These are phyloP conservation scores for Metarhizium album DNA, from an alignment of 2,329 filamentous ascomycete genomes.

Conservation along the genomic window DNA sequence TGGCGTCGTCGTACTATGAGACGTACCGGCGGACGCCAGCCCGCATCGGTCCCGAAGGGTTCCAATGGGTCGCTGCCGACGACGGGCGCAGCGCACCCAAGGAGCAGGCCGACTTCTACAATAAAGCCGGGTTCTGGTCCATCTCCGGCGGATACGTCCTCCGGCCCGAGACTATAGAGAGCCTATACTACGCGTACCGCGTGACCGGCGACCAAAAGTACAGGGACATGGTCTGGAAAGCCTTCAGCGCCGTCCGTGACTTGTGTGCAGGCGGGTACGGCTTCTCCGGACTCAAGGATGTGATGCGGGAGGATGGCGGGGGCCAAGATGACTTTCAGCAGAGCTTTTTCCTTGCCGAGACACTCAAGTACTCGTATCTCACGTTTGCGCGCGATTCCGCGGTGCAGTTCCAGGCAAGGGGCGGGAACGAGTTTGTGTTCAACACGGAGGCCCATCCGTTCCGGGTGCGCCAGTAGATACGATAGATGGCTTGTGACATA, in stretches of 20 bases:
- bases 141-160: conserved; percentile 45
- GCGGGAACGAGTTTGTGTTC: conserved; percentile 34
- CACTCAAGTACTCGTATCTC: conserved; percentile 74
- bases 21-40: conserved; percentile 64
- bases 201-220: conserved; percentile 65
- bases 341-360: conserved; percentile 81
- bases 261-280: conserved; percentile 55
- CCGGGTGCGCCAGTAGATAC: conserved; percentile 11
- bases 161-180: conserved; percentile 74
- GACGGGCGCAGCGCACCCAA: conserved; percentile 31
- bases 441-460: conserved; percentile 41
- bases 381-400: conserved; percentile 51
- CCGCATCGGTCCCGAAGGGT: conserved; percentile 65
- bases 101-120: conserved; percentile 58
- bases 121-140: conserved; percentile 30
- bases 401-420: conserved; percentile 40
- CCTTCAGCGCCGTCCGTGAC: conserved; percentile 56
- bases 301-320: conserved; percentile 53
- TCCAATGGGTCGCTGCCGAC: conserved; percentile 45
- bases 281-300: conserved; percentile 54
- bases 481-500: too few species aligned
- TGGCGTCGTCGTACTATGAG: conserved; percentile 62
- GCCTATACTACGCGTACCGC: conserved; percentile 78
- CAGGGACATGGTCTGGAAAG: conserved; percentile 76
- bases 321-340: conserved; percentile 61